Conservation (phyloP, 306 rosid genomes). For the Vigna trinervia region DNA sequence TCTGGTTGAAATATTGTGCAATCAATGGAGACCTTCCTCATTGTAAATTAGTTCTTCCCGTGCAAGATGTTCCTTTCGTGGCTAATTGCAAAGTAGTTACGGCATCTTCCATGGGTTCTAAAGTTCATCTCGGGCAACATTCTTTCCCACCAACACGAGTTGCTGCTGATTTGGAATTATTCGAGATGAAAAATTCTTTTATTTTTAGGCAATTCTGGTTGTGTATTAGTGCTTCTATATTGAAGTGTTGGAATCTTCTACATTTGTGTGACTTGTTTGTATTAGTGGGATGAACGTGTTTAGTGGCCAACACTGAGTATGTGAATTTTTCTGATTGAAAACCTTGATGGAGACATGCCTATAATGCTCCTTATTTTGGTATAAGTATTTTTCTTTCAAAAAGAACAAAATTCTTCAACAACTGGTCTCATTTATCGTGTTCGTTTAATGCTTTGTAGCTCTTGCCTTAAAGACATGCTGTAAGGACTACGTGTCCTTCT, state of each 20-base stretch:
- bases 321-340: slow-evolving; percentile 64
- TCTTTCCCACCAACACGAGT: slow-evolving; percentile 67
- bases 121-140: slow-evolving; percentile 56
- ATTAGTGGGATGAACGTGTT: slow-evolving; percentile 63
- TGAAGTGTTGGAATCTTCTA: slow-evolving; percentile 63
- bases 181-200: slow-evolving; percentile 54
- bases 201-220: slow-evolving; percentile 55
- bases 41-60: slow-evolving; percentile 55
- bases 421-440: slow-evolving; percentile 30
- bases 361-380: slow-evolving; percentile 52
- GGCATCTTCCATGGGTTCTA: slow-evolving; percentile 63
- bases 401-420: slow-evolving; percentile 14
- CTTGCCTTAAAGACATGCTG: slow-evolving; percentile 8
- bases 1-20: slow-evolving; percentile 56
- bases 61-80: slow-evolving; percentile 54
- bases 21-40: slow-evolving; percentile 65
- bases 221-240: slow-evolving; percentile 57
- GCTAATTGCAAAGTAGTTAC: slow-evolving; percentile 59
- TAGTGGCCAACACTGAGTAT: slow-evolving; percentile 71
- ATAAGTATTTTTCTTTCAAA: slow-evolving; percentile 28
- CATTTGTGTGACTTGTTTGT: slow-evolving; percentile 59
- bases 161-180: slow-evolving; percentile 66
- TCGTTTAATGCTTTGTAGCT: slow-evolving; percentile 32
- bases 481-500: not conserved
- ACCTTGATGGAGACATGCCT: slow-evolving; percentile 64